Percentiles rank a stretch among this genome's conserved stretches.
Conservation (phyloP, 192 early-diverging fungal species). For the Chytriomyces sp. region DNA sequence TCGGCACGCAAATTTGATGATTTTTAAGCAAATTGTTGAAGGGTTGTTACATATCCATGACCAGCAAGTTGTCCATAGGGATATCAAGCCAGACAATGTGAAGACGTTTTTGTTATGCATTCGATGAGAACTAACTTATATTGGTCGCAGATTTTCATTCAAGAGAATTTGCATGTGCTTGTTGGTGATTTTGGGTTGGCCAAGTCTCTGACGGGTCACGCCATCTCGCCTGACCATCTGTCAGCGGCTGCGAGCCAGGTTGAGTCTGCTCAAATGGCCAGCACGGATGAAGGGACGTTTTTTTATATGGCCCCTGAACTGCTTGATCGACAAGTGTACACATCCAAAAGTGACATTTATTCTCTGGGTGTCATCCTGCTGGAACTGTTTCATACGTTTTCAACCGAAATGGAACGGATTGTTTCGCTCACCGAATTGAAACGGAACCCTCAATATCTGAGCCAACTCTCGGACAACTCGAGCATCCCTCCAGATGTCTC, state of each 20-base stretch:
- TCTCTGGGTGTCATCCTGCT: conserved; percentile 56
- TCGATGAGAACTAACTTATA: conserved; percentile 5
- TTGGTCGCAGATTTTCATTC: conserved; percentile 44
- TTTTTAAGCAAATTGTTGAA: conserved; percentile 50
- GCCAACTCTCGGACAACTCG: background rate
- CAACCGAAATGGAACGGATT: conserved; percentile 52
- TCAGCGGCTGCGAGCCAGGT: background rate
- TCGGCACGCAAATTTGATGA: conserved; percentile 29
- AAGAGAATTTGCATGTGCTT: conserved; percentile 41
- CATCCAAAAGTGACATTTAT: conserved; percentile 55
- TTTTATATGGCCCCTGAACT: conserved; percentile 79
- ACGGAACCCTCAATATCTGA: conserved; percentile 17
- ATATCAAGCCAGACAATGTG: conserved; percentile 50
- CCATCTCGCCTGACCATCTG: background rate
- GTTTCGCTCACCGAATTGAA: conserved; percentile 24
- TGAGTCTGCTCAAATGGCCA: conserved; percentile 12
- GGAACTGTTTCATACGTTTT: conserved; percentile 52
- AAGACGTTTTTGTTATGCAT: background rate
- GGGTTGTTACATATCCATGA: conserved; percentile 48
- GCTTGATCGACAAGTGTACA: conserved; percentile 36
- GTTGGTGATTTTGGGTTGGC: conserved; percentile 59
- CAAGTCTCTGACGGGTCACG: conserved; percentile 44
- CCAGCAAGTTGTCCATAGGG: conserved; percentile 43
- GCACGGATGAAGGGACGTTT: conserved; percentile 67
- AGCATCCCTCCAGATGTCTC: conserved; percentile 22